Percentiles rank a stretch among this genome's conserved stretches.
Conservation (phyloP, 148 eudicot genomes). For the Chenopodium quinoa region DNA sequence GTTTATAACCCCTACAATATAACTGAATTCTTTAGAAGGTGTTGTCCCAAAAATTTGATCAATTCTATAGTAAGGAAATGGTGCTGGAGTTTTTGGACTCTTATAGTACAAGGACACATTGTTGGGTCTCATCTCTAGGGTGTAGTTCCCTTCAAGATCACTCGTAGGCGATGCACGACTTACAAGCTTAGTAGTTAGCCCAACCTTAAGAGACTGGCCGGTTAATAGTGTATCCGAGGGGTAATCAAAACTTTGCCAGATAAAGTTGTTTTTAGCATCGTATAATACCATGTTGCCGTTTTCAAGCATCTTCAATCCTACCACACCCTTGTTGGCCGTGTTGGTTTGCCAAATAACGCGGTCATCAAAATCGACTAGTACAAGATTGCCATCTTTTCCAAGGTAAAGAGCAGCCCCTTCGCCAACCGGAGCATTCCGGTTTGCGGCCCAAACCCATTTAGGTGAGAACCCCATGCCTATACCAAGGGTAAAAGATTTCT, state of each 20-base stretch:
- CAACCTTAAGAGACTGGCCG: slow-evolving; percentile 20
- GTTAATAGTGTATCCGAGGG: slow-evolving; percentile 27
- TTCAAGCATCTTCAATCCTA: slow-evolving; percentile 19
- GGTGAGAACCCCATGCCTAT: slow-evolving; percentile 16
- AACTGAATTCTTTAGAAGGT: background rate
- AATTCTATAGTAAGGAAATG: slow-evolving; percentile 9
- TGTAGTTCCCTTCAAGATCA: slow-evolving; percentile 21
- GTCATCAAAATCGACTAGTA: slow-evolving; percentile 16
- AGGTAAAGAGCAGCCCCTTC: slow-evolving; percentile 22
- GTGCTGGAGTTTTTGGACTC: background rate
- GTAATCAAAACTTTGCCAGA: slow-evolving; percentile 33
- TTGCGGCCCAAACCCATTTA: slow-evolving; percentile 33
- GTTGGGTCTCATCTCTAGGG: background rate
- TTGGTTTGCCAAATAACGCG: slow-evolving; percentile 25
- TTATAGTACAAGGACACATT: slow-evolving; percentile 22
- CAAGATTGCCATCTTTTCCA: slow-evolving; percentile 20
- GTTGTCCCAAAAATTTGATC: background rate
- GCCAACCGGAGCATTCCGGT: slow-evolving; percentile 23
- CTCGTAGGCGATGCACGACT: slow-evolving; percentile 7
- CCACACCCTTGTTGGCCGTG: slow-evolving; percentile 24
- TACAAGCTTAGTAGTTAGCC: slow-evolving; percentile 10
- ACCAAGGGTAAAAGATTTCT: slow-evolving; percentile 25
- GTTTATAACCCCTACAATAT: background rate
- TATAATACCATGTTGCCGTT: slow-evolving; percentile 28
- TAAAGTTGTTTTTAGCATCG: slow-evolving; percentile 10